Percentiles rank a stretch among this genome's conserved stretches.
Conservation (phyloP, 176 grass and related monocot genomes). For the Eragrostis curvula region DNA sequence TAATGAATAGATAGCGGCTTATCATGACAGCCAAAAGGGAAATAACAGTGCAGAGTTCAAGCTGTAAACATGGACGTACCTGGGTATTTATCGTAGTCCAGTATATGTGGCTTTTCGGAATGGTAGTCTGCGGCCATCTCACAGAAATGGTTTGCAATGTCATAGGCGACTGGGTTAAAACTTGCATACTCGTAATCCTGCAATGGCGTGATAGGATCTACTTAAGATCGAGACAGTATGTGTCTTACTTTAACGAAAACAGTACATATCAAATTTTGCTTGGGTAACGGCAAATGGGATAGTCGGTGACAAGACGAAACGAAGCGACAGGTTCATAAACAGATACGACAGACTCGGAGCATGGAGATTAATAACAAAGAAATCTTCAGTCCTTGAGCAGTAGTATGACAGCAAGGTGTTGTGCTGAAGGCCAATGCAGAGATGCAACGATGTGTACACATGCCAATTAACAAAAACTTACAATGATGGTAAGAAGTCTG, state of each 20-base stretch:
- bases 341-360: slow-evolving; percentile 3
- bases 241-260: neutral
- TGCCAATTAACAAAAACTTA: slow-evolving; percentile 45
- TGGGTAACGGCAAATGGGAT: neutral
- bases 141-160: slow-evolving; percentile 96
- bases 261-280: neutral
- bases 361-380: slow-evolving; percentile 9
- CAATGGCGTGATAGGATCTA: neutral
- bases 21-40: neutral
- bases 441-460: neutral
- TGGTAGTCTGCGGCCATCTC: slow-evolving; percentile 98
- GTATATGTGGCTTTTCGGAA: slow-evolving; percentile 75
- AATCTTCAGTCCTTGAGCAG: neutral
- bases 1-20: neutral
- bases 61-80: slow-evolving; percentile 48
- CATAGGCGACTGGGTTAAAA: slow-evolving; percentile 88
- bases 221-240: neutral
- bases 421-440: neutral
- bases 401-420: neutral
- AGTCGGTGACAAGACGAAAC: neutral
- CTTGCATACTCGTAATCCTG: slow-evolving; percentile 98
- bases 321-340: slow-evolving; percentile 26
- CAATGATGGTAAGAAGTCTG: slow-evolving; percentile 75
- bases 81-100: slow-evolving; percentile 89
- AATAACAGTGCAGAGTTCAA: neutral